Evolutionary conservation across 306 rosid genomes (phyloP).

Genomic region (Comarum palustre): DNA sequence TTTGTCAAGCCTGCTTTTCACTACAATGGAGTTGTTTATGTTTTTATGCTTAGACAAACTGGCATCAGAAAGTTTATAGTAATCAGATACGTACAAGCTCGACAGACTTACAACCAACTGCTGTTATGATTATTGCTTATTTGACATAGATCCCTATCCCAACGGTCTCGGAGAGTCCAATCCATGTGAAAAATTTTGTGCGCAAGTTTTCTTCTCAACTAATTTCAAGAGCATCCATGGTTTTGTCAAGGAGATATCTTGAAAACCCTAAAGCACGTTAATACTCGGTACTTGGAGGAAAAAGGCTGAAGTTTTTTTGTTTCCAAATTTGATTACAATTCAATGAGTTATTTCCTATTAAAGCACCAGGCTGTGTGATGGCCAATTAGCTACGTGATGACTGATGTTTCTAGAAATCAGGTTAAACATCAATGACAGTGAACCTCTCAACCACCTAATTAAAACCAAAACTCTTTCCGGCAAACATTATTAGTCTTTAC

Average conservation of each 20-base stretch:
- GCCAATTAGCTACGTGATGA: background rate
- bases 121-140: background rate
- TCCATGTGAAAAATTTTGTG: background rate
- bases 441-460: background rate
- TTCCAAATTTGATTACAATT: background rate
- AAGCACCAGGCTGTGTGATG: background rate
- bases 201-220: background rate
- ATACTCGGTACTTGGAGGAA: background rate
- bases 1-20: conserved; percentile 5
- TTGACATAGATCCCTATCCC: background rate
- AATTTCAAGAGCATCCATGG: background rate
- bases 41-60: background rate
- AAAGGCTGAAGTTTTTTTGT: background rate
- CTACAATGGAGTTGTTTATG: background rate
- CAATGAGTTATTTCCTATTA: background rate
- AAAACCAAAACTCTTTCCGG: background rate
- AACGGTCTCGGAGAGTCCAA: background rate
- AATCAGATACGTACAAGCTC: background rate
- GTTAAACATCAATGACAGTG: background rate
- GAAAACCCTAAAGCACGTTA: background rate
- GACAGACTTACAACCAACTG: background rate
- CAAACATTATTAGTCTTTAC: background rate
- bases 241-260: background rate
- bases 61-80: background rate
- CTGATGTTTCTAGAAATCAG: background rate